phyloP scores from a whole-genome alignment of 371 early-diverging fungal genomes.

The Nematocida sp. region DNA sequence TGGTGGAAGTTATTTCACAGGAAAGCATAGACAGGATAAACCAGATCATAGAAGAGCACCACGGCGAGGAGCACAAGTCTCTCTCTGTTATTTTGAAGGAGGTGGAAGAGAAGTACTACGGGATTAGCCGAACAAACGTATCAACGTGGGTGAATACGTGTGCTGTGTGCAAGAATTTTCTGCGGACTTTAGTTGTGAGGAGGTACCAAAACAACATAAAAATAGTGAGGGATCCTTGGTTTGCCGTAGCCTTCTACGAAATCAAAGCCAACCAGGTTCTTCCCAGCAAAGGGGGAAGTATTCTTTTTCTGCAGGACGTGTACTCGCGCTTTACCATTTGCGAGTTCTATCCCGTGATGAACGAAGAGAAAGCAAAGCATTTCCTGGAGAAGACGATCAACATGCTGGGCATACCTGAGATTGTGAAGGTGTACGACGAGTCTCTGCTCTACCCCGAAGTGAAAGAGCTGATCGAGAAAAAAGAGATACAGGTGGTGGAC shows the following conservation, averaged over 20 bases:
- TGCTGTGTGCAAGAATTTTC: slow-evolving; percentile 6
- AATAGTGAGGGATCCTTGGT: slow-evolving; percentile 38
- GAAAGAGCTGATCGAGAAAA: neutral
- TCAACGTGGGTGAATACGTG: slow-evolving; percentile 12
- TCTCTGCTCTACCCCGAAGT: neutral
- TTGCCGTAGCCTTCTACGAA: slow-evolving; percentile 20
- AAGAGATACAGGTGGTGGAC: slow-evolving; percentile 4
- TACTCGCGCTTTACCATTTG: slow-evolving; percentile 18
- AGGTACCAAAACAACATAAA: slow-evolving; percentile 1
- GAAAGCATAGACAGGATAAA: slow-evolving; percentile 11
- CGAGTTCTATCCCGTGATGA: neutral
- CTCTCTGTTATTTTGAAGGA: neutral
- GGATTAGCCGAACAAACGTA: neutral
- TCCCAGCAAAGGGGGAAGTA: neutral
- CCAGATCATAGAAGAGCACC: slow-evolving; percentile 2
- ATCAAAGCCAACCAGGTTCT: neutral
- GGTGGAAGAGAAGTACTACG: slow-evolving; percentile 10
- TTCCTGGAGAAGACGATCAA: neutral
- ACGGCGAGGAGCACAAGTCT: neutral
- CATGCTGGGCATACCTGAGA: slow-evolving; percentile 14
- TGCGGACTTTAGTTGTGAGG: neutral
- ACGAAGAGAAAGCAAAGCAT: neutral
- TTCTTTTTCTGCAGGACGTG: slow-evolving; percentile 23
- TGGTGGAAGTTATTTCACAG: neutral
- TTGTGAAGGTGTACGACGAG: neutral